Evolutionary conservation across 257 asterid genomes (phyloP).

Genomic region (Coffea eugenioides): DNA sequence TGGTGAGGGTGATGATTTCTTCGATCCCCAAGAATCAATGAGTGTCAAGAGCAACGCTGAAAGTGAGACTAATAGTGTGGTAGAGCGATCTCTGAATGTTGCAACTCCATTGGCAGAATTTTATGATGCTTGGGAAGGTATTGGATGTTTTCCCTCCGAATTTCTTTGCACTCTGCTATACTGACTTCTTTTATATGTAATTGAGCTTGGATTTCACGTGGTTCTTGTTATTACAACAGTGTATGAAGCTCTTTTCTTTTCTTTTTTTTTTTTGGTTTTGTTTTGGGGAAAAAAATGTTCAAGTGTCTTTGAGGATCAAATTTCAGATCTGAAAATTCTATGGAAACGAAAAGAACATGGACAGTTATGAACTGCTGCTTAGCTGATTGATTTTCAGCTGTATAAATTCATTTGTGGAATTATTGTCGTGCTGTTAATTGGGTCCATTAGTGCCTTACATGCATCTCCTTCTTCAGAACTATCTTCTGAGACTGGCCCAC

Average conservation of each 20-base stretch:
- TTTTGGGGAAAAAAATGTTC: no score
- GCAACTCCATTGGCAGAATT: slow-evolving; percentile 63
- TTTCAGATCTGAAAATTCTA: background rate
- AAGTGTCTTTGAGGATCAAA: slow-evolving; percentile 5
- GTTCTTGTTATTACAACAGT: background rate
- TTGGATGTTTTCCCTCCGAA: slow-evolving; percentile 17
- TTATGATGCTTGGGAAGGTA: slow-evolving; percentile 99
- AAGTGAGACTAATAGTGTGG: slow-evolving; percentile 49
- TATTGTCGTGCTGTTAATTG: slow-evolving; percentile 13
- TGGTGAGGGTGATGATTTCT: slow-evolving; percentile 54
- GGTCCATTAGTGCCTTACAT: slow-evolving; percentile 16
- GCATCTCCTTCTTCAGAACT: slow-evolving; percentile 57
- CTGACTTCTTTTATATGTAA: background rate
- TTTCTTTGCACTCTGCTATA: background rate
- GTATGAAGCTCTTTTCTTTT: background rate
- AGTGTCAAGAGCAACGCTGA: slow-evolving; percentile 62
- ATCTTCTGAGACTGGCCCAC: slow-evolving; percentile 65
- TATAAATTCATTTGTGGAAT: slow-evolving; percentile 6
- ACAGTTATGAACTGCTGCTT: background rate
- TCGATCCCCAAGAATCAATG: slow-evolving; percentile 54
- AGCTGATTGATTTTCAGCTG: background rate
- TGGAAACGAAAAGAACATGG: background rate
- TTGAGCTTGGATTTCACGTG: background rate
- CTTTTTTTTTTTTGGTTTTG: no score
- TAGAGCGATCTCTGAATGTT: slow-evolving; percentile 42